A percentile compares a stretch with the other conserved stretches of the same genome.
phyloP scores from a whole-genome alignment of 306 rosid genomes.

The Begonia loranthoides region DNA sequence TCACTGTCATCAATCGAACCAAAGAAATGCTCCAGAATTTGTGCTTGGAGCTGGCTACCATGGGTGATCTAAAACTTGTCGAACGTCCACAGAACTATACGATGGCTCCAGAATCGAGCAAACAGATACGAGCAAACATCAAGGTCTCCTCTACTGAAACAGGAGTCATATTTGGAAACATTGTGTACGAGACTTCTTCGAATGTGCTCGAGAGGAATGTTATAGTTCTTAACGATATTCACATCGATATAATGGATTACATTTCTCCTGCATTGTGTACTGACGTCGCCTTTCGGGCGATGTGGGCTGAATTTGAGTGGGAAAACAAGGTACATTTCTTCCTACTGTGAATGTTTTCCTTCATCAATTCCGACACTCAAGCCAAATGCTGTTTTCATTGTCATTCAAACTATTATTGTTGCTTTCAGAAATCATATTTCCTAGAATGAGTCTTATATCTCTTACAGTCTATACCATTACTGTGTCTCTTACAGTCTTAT shows the following conservation, averaged over 20 bases:
- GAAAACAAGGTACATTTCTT: constrained; percentile 71
- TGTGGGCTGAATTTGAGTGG: constrained; percentile 99
- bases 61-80: constrained; percentile 98
- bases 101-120: constrained; percentile 91
- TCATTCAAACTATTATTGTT: no score
- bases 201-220: constrained; percentile 88
- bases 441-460: no score
- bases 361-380: no score
- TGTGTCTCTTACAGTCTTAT: no score
- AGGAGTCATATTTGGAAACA: constrained; percentile 91
- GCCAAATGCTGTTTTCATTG: no score
- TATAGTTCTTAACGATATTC: constrained; percentile 93
- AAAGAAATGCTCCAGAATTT: constrained; percentile 92
- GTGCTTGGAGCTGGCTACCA: constrained; percentile 96
- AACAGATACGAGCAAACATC: constrained; percentile 90
- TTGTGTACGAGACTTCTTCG: constrained; percentile 86
- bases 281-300: constrained; percentile 81
- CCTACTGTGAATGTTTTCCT: no score
- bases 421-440: no score
- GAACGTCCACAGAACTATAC: constrained; percentile 98
- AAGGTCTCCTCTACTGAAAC: constrained; percentile 99
- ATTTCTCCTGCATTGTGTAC: constrained; percentile 94
- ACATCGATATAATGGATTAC: constrained; percentile 99
- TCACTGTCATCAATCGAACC: constrained; percentile 91
- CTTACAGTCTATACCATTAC: no score